Evolutionary conservation across 495 filamentous ascomycete species (phyloP), one percentile per base, ranked within the genome.

Genomic region (Clavariopsis aquatica): DNA sequence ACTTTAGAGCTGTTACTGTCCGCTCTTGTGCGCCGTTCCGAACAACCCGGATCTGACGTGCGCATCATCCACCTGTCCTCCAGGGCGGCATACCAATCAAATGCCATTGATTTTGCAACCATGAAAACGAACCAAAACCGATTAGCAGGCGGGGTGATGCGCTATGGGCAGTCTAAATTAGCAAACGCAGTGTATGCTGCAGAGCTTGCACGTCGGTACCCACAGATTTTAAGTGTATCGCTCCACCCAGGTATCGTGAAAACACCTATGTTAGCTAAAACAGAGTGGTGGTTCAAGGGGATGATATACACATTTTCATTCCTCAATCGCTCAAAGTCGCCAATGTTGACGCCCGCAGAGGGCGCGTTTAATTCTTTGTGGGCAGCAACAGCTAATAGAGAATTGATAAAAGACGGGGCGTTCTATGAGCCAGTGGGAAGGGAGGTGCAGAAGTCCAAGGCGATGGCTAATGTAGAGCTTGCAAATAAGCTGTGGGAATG

Each of bases 51-150:
- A 19, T 36, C 49, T 3, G 76, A 81, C 45, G 83, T 82, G 0
- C 74, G 82, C 17, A 60, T 85, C 31, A 62, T 85, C 27, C 49
- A 67, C n/a, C 62, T 77, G 2, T 9, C 38, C 13, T 43, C 38
- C 13, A 17, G 3, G 9, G 38, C 5, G 2, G 38, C 38, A 43
- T 43, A 43, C 38, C 3, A 17, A 3, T 3, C 38, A 2, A 7
- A 6, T 7, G n/a, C 8, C 38, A 43, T 43, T 17, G n/a, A 43
- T 17, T n/a, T 43, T 17, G 13, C 4, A 9, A 43, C 38, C n/a
- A 6, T 43, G 3, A 9, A n/a, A 43, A 43, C 38, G 2, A 43
- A 8, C 8, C 38, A 43, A 17, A n/a, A 17, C 8, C 6, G n/a
- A 43, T 43, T 7, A 15, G 38, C 38, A 9, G 38, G 38, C 12